phyloP scores from a whole-genome alignment of 2,329 filamentous ascomycete species.

The Harringtonia lauricola region DNA sequence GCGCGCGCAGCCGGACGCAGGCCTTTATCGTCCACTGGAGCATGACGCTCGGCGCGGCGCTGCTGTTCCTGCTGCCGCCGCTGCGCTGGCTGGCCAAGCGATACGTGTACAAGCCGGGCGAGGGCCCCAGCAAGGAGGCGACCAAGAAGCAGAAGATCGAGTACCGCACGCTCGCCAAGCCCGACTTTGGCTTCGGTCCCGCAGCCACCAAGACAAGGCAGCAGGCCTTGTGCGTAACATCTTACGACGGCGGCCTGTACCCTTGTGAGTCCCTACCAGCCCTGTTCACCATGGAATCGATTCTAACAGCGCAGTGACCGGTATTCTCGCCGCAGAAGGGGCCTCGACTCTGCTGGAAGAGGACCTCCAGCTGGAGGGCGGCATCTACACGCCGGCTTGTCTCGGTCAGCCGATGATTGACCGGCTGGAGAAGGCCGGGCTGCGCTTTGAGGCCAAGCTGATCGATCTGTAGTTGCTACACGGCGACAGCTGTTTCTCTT shows the following conservation, averaged over 20 bases:
- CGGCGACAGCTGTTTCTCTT: too few species aligned
- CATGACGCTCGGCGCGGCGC: constrained; percentile 28
- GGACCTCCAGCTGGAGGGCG: constrained; percentile 48
- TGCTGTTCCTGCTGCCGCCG: constrained; percentile 32
- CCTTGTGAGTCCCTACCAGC: constrained; percentile 34
- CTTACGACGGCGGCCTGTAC: constrained; percentile 53
- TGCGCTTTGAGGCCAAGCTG: constrained; percentile 47
- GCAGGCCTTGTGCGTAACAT: constrained; percentile 43
- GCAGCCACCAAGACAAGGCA: constrained; percentile 18
- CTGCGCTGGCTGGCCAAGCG: constrained; percentile 32
- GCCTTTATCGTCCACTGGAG: constrained; percentile 40
- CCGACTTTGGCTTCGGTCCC: constrained; percentile 31
- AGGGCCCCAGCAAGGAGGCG: constrained; percentile 40
- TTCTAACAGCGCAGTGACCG: constrained; percentile 53
- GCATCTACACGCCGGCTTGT: constrained; percentile 61
- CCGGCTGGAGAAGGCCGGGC: constrained; percentile 46
- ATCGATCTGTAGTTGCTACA: constrained; percentile 6
- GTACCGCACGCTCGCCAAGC: constrained; percentile 52
- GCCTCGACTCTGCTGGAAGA: constrained; percentile 56
- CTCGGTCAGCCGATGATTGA: constrained; percentile 58
- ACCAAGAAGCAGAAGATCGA: constrained; percentile 49
- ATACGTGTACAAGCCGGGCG: constrained; percentile 40
- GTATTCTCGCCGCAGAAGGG: constrained; percentile 49
- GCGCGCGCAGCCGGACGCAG: constrained; percentile 34
- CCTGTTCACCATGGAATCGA: neutral